These are phyloP conservation scores for Termitomyces sp. DNA, from an alignment of 768 basidiomycete genomes.

Conservation along the genomic window DNA sequence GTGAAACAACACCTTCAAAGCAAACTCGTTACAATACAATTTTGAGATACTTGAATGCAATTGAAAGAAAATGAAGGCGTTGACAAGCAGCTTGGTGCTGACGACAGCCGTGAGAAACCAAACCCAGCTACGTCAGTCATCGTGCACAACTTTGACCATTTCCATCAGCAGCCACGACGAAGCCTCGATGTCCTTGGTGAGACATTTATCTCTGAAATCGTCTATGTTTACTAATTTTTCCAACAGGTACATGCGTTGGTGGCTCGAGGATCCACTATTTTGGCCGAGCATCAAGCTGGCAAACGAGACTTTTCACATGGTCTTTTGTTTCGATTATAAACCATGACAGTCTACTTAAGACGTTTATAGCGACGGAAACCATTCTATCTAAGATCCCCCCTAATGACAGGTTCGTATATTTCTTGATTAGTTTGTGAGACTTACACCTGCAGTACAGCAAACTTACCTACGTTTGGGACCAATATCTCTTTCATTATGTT, in stretches of 20 bases:
- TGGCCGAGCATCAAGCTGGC: constrained; percentile 83
- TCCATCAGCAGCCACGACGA: neutral
- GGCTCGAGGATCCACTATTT: constrained; percentile 67
- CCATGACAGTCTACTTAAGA: neutral
- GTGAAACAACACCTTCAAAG: neutral
- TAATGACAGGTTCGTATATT: constrained; percentile 48
- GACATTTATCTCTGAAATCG: neutral
- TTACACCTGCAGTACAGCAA: constrained; percentile 40
- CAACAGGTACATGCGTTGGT: constrained; percentile 79
- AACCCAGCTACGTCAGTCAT: neutral
- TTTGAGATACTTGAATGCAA: neutral
- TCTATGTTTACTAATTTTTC: neutral
- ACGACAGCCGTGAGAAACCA: neutral
- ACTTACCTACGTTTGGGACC: constrained; percentile 85
- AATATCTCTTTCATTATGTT: constrained; percentile 92
- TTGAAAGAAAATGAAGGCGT: neutral
- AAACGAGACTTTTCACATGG: constrained; percentile 89
- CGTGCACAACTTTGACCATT: neutral
- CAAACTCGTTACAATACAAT: neutral
- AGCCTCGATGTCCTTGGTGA: constrained; percentile 26
- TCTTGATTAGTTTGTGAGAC: neutral
- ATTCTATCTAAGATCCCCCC: constrained; percentile 96
- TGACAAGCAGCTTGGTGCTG: neutral
- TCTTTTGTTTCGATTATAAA: constrained; percentile 20
- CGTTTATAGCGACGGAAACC: constrained; percentile 62